Percentiles rank a stretch among this genome's conserved stretches.
These are phyloP conservation scores for Aphanomyces stellatus DNA, from an alignment of 352 stramenopile genomes.

Conservation along the genomic window DNA sequence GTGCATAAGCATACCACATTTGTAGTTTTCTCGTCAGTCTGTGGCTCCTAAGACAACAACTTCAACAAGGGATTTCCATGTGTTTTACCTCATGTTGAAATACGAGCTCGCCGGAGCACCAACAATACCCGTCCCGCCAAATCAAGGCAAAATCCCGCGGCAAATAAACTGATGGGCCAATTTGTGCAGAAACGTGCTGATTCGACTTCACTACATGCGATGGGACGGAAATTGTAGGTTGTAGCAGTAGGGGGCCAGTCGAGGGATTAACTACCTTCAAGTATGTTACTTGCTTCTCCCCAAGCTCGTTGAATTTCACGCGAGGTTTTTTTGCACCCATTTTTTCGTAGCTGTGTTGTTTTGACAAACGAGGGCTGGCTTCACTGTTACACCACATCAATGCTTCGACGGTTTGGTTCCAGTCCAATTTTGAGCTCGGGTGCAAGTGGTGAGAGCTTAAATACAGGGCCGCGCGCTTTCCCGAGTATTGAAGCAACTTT, in stretches of 20 bases:
- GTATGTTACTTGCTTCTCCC: slow-evolving; percentile 11
- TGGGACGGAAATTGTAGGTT: not conserved
- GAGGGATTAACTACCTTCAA: not conserved
- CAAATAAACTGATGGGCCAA: not conserved
- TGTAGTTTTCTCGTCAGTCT: not conserved
- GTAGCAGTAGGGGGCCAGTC: not conserved
- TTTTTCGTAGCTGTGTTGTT: not conserved
- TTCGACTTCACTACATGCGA: not conserved
- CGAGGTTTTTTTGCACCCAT: slow-evolving; percentile 2
- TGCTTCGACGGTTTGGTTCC: not conserved
- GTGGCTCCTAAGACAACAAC: not conserved
- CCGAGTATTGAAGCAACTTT: not conserved
- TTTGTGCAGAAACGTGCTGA: not conserved
- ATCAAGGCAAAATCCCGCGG: not conserved
- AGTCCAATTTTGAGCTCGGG: not conserved
- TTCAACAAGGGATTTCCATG: not conserved
- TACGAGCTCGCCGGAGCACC: not conserved
- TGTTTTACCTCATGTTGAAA: not conserved
- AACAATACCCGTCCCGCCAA: slow-evolving; percentile 6
- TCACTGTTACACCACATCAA: not conserved
- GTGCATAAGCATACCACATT: not conserved
- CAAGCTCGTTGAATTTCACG: slow-evolving; percentile 10
- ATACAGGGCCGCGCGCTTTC: not conserved
- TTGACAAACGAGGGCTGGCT: not conserved
- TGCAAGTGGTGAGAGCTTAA: not conserved